Evolutionary conservation across 2,329 filamentous ascomycete genomes (phyloP).

Genomic region (Emmonsiellopsis sp.): DNA sequence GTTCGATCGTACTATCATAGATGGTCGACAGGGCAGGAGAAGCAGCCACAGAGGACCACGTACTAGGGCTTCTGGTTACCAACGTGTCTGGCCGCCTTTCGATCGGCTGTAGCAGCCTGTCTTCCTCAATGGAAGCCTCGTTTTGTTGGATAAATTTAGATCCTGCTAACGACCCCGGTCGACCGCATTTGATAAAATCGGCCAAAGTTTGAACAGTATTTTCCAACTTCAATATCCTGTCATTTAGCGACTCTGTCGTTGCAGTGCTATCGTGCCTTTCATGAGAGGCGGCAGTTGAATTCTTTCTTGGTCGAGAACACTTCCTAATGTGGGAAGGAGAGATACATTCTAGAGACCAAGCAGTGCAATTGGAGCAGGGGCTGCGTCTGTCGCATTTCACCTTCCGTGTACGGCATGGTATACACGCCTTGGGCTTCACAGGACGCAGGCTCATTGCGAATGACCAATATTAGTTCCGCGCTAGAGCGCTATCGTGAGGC

Average conservation of each 20-base stretch:
- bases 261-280: neutral
- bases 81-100: no score
- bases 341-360: conserved; percentile 12
- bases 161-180: no score
- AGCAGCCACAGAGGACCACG: neutral
- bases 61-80: no score
- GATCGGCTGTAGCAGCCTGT: no score
- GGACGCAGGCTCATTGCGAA: neutral
- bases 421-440: conserved; percentile 15
- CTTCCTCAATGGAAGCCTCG: no score
- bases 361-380: conserved; percentile 19
- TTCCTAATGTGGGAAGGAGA: conserved; percentile 12
- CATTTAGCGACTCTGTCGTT: neutral
- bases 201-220: neutral
- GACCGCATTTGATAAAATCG: no score
- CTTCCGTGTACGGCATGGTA: conserved; percentile 20
- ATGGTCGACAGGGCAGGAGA: neutral
- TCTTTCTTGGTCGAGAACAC: conserved; percentile 7
- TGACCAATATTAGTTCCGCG: no score
- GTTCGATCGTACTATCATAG: neutral
- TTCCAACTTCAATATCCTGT: neutral
- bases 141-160: no score
- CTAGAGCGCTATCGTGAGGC: neutral
- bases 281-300: neutral
- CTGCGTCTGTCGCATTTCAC: conserved; percentile 21